Base-by-base conservation (phyloP, 2,329 filamentous ascomycete species). In the Drechslerella dactyloides region DNA sequence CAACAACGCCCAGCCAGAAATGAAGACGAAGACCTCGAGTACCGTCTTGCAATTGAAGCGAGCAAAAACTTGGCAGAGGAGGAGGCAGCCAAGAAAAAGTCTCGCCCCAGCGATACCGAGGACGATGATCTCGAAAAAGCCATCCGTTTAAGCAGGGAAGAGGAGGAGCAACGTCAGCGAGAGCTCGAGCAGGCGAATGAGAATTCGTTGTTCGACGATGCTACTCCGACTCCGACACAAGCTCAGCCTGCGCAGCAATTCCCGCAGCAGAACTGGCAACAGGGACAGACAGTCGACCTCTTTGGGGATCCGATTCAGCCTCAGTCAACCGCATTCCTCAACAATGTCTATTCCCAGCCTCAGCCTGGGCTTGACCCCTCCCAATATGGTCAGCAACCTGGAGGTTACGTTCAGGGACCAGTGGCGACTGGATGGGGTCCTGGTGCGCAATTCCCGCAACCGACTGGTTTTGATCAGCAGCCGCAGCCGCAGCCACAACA, bases 1-100 rank as follows among this genome's bases (percentile, higher is more conserved):
- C 82, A 81, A 61, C 83, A 82, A 50, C 79, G 81, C 48, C 80
- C 80, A 73, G 81, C 81, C 59, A 82, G 82, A 70, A 83, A 82
- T 21, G 89, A 93, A 2, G 91, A 96, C 50, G 91, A 96, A 35
- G 94, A 99, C 79, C 83, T 91, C 40, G 94, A 99, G 80, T 94
- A 96, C 79, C 88, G 86, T 76, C 82, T 97, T 76, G 94, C 94
- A 0, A 87, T 97, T 51, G 93, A 97, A 81, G 93, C 93, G 6
- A 97, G 93, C 83, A 97, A 94, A 81, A 87, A 89, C 73, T 93
- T 97, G 78, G 93, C 96, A 62, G 94, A 97, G 78, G 93, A 97
- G 77, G 93, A 97, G 76, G 83, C 82, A 46, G 83, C 85, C 66
- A 86, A 82, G 79, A 92, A 87, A 82, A 88, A 93, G 48, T 86